Evolutionary conservation across 108 stramenopile species (phyloP).

Genomic region (Nitzschia sp.): DNA sequence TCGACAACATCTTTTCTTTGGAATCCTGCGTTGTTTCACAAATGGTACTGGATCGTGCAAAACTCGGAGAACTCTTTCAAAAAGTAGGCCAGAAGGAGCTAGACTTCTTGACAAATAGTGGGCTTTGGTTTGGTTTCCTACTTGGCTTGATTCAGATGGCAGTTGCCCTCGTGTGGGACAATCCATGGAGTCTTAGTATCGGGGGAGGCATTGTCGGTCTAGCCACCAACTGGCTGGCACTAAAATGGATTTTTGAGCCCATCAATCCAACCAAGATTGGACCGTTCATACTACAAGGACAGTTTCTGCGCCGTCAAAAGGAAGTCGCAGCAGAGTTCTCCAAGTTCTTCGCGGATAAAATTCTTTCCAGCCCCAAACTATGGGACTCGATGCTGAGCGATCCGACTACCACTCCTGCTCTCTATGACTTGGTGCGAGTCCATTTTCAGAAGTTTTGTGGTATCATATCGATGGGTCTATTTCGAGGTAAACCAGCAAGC

Average conservation of each 20-base stretch:
- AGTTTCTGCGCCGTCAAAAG: constrained; percentile 88
- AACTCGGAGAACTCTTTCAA: constrained; percentile 74
- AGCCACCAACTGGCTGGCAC: constrained; percentile 92
- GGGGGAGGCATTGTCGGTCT: constrained; percentile 90
- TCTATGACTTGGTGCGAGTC: constrained; percentile 49
- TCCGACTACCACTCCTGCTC: constrained; percentile 63
- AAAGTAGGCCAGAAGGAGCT: constrained; percentile 83
- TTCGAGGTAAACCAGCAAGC: constrained; percentile 38
- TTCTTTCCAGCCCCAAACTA: constrained; percentile 72
- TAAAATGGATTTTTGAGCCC: constrained; percentile 95
- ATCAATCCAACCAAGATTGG: constrained; percentile 89
- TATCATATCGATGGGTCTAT: constrained; percentile 54
- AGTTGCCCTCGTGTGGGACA: constrained; percentile 91
- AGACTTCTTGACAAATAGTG: constrained; percentile 84
- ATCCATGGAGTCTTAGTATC: constrained; percentile 90
- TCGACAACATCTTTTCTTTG: constrained; percentile 67
- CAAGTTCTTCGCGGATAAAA: constrained; percentile 79
- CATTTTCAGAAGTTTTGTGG: constrained; percentile 62
- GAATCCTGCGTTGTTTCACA: constrained; percentile 86
- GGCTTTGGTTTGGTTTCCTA: constrained; percentile 94
- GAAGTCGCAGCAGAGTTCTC: constrained; percentile 85
- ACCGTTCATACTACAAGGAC: constrained; percentile 90
- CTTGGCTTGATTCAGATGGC: constrained; percentile 92
- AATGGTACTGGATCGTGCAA: constrained; percentile 79
- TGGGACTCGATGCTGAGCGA: constrained; percentile 81